Conservation (phyloP, 2,329 filamentous ascomycete species). For the Dothideomycetes sp. region DNA sequence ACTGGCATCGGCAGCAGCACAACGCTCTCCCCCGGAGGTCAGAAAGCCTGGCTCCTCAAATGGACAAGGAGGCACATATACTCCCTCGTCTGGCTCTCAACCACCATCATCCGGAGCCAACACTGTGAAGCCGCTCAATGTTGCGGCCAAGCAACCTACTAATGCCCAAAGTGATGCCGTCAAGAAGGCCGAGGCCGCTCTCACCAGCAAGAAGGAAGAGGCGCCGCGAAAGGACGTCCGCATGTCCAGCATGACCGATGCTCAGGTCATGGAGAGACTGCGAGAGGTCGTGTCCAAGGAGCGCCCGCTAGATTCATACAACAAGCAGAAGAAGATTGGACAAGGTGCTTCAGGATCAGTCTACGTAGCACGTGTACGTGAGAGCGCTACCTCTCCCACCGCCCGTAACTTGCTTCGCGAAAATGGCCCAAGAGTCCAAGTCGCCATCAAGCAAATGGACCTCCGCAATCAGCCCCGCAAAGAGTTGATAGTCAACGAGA, state of each 20-base stretch:
- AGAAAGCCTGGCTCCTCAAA: slow-evolving; percentile 16
- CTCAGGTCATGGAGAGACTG: slow-evolving; percentile 91
- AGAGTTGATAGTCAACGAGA: slow-evolving; percentile 97
- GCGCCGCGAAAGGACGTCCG: slow-evolving; percentile 75
- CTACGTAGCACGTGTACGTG: slow-evolving; percentile 92
- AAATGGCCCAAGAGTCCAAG: slow-evolving; percentile 73
- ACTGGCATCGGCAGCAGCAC: slow-evolving; percentile 20
- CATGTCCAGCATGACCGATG: slow-evolving; percentile 97
- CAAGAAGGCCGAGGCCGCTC: slow-evolving; percentile 79
- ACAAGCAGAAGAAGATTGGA: slow-evolving; percentile 99
- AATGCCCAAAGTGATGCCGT: slow-evolving; percentile 52
- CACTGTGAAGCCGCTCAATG: slow-evolving; percentile 42
- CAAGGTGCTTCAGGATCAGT: slow-evolving; percentile 97
- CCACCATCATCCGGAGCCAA: slow-evolving; percentile 12
- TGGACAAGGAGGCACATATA: slow-evolving; percentile 11
- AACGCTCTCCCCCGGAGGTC: slow-evolving; percentile 17
- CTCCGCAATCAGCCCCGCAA: slow-evolving; percentile 93
- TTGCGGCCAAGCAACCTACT: slow-evolving; percentile 35
- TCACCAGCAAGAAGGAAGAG: slow-evolving; percentile 64
- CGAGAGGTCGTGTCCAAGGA: slow-evolving; percentile 93
- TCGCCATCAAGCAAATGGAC: slow-evolving; percentile 99
- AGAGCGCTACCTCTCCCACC: slow-evolving; percentile 68
- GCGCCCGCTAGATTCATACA: slow-evolving; percentile 88
- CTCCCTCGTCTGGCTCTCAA: slow-evolving; percentile 7
- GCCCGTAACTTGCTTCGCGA: slow-evolving; percentile 69